Base-by-base conservation (phyloP, 1,284 basidiomycete species). In the Marasmius sp. region DNA sequence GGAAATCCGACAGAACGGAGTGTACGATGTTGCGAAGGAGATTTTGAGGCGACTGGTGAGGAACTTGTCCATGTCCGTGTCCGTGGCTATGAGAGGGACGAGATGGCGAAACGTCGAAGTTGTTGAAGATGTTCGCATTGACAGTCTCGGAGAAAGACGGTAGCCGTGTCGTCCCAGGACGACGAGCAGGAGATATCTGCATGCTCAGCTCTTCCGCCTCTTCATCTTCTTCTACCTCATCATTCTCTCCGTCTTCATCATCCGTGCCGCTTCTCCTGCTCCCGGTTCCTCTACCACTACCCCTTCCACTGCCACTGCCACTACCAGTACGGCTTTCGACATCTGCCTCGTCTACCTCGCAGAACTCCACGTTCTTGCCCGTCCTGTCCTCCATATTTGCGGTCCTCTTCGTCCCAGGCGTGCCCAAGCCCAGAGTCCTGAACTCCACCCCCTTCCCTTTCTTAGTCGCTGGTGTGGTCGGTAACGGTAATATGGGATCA, bases 1-100 rank as follows among this genome's bases (percentile, higher is more conserved):
- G 86, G 68, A 85, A 88, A 66, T 91, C 89, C 65, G 81, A 83
- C 83, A 91, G 84, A 59, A 85, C 86, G 62, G 91, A 88, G 51
- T 81, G 79, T 61, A 91, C 81, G 58, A 91, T 82, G 36, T 77
- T 79, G 57, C 84, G 82, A 62, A 91, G 71, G 39, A 91, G 77
- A 51, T 88, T 85, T 59, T 89, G 86, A n/a, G n/a, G n/a, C n/a
- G n/a, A n/a, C n/a, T n/a, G n/a, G n/a, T n/a, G n/a, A n/a, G n/a
- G n/a, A n/a, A 37, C 87, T 83, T 10, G 81, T 74, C 38, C n/a
- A n/a, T n/a, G n/a, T n/a, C n/a, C n/a, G n/a, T n/a, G n/a, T n/a
- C n/a, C n/a, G n/a, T 53, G 51, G 18, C 11, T n/a, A 71, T 66
- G 8, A 66, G 66, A 61, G 75, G 67, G 54, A 72, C 63, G 20